Base-by-base conservation (phyloP, 2,329 filamentous ascomycete genomes). In the Trichoderma afroharzianum region DNA sequence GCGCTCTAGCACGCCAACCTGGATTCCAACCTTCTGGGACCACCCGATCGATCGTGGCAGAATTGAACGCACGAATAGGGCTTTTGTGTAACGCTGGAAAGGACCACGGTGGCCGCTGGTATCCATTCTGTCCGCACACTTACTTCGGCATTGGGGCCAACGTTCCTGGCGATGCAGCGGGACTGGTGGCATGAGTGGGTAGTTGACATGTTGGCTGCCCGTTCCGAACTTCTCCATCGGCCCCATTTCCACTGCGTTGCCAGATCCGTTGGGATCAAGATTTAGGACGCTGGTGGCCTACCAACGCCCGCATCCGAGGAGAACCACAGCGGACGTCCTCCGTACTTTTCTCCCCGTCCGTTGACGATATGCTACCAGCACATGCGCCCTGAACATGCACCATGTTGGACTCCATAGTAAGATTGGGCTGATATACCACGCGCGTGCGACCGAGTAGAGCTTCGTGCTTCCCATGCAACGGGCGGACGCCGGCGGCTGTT, bases 151-250 rank as follows among this genome's bases (percentile, higher is more conserved):
- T 43, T 71, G 70, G 70, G 70, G 63, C 30, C 70, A 68, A 61
- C 70, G 70, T 71, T 71, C 70, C 70, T 71, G 70, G 70, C 39
- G 70, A 71, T 68, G 71, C 50, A 68, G 71, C 71, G 71, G 71
- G 71, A 72, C 71, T 43, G 68, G 43, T 71, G 53, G 55, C 55
- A 58, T 30, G 57, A 71, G 71, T 72, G 71, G 71, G 63, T 68
- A 71, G 61, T 62, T 58, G 47, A 53, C 70, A 53, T 64, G 18
- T 57, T 67, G 55, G 58, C 63, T 72, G 62, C 68, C 71, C 66
- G 71, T 61, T 62, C 68, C 68, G 68, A 63, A 47, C 62, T 71
- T 70, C 68, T 67, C 71, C 68, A 71, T 71, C 62, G 58, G 55
- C 71, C 63, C 71, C 71, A 63, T 72, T 70, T 58, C 61, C 68